Evolutionary conservation across 2,329 filamentous ascomycete genomes (phyloP), one percentile per base, ranked within the genome.

Genomic region (Escovopsis sp.): DNA sequence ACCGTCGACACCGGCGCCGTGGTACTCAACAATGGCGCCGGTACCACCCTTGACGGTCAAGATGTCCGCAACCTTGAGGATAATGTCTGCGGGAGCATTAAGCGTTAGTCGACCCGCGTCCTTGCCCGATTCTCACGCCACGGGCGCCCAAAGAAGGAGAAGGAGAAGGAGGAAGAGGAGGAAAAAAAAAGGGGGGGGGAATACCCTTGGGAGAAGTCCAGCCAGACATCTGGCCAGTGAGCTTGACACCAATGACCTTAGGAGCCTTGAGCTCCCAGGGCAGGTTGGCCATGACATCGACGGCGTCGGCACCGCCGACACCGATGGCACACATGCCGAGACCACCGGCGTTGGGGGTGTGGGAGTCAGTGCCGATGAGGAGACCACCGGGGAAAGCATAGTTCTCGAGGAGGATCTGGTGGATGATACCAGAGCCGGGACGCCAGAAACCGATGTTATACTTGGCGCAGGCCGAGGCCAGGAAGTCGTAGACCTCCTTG

Each of bases 381-480:
- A 98, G 76, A 74, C 80, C 88, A 73, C 90, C 90, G 46, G 90
- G 90, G 79, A 96, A 96, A 60, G 87, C 87, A 62, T 96, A 96
- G 73, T 96, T 96, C 70, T 98, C 90, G 40, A 96, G 76, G 44
- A 96, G 65, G 56, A 96, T 96, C 71, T 96, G 90, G 69, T 98
- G 90, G 52, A 98, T 98, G 60, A 96, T 98, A 72, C 90, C 90
- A 58, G 88, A 94, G 51, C 90, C 90, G 46, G 90, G 90, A 62
- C 76, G 85, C 90, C 90, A 98, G 79, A 96, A 96, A 70, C 90
- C 90, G 61, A 96, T 96, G 73, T 96, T 88, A 73, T 96, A 98
- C 72, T 96, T 98, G 56, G 87, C 87, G 61, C 88, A 96, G 46
- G 88, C 82, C 44, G 79, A 78, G 42, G 86, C 75, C 56, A 98